Evolutionary conservation across 495 filamentous ascomycete species (phyloP).

Genomic region (Staphylotrichum longicolle): DNA sequence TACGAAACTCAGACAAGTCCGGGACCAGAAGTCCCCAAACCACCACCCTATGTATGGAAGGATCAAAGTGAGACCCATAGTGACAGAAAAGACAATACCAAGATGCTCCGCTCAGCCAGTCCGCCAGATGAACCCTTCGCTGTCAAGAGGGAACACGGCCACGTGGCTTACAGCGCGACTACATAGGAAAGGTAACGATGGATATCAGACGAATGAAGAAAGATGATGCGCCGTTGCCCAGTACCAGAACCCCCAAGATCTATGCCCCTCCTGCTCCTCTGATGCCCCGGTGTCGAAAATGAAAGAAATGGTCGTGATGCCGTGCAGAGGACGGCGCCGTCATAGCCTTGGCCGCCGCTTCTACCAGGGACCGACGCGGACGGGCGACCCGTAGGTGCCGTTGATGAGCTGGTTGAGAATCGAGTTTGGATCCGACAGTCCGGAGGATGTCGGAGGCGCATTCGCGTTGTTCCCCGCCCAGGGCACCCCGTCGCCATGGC

Average conservation of each 20-base stretch:
- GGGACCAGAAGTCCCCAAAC: neutral
- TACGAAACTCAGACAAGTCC: neutral
- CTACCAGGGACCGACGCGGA: conserved; percentile 73
- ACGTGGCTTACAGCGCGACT: neutral
- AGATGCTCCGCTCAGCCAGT: neutral
- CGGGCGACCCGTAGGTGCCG: conserved; percentile 73
- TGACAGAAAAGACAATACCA: neutral
- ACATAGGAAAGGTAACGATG: conserved; percentile 18
- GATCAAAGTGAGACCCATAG: neutral
- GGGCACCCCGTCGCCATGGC: conserved; percentile 69
- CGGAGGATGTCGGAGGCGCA: conserved; percentile 44
- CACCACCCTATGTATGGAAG: neutral
- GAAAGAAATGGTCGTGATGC: conserved; percentile 7
- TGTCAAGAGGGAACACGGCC: neutral
- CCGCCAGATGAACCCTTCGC: conserved; percentile 6
- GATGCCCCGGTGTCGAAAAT: conserved; percentile 3
- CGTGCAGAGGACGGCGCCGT: neutral
- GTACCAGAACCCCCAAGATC: conserved; percentile 5
- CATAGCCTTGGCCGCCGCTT: neutral
- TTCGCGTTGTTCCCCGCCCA: conserved; percentile 63
- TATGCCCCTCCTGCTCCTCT: conserved; percentile 12
- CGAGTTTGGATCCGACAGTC: conserved; percentile 55
- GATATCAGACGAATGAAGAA: conserved; percentile 18
- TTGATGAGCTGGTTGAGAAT: conserved; percentile 77
- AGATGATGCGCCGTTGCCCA: conserved; percentile 7